Conservation (phyloP, 805 yeast genomes). For the Teunomyces stri region DNA sequence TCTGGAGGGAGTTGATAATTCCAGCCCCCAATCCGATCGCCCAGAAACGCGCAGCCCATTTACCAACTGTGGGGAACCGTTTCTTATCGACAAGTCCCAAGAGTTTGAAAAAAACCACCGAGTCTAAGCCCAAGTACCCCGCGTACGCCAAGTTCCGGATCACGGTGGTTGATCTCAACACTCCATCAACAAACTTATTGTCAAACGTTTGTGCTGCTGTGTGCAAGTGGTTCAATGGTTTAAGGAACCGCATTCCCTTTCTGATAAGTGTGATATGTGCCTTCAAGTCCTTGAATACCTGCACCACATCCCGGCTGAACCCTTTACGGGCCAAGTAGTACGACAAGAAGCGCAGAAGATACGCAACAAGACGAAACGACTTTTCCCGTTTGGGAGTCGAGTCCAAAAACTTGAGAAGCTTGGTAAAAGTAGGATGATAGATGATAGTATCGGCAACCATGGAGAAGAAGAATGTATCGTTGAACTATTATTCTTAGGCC, state of each 20-base stretch:
- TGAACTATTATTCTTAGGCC: conserved; percentile 1
- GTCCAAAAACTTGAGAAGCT: conserved; percentile 62
- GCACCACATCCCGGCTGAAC: conserved; percentile 44
- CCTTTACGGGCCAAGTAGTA: conserved; percentile 60
- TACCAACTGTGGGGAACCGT: conserved; percentile 49
- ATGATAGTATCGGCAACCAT: conserved; percentile 67
- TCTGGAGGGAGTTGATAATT: conserved; percentile 54
- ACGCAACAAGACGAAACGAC: conserved; percentile 73
- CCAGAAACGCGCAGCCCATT: conserved; percentile 74
- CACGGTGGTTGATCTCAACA: conserved; percentile 51
- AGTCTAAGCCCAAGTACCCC: conserved; percentile 62
- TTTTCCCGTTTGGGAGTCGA: conserved; percentile 77
- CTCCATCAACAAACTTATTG: conserved; percentile 66
- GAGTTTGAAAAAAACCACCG: conserved; percentile 58
- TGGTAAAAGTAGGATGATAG: conserved; percentile 70
- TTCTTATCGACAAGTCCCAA: conserved; percentile 52
- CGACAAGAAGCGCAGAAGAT: conserved; percentile 70
- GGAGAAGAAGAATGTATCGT: conserved; percentile 3
- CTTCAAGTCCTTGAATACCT: conserved; percentile 55
- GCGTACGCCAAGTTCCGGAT: conserved; percentile 60
- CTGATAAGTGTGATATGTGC: conserved; percentile 65
- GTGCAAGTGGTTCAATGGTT: conserved; percentile 71
- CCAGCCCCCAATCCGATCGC: conserved; percentile 65
- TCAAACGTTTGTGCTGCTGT: conserved; percentile 66
- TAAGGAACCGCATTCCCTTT: conserved; percentile 80